Base-by-base conservation (phyloP, 2,329 filamentous ascomycete species). In the Fusarium scirpi region DNA sequence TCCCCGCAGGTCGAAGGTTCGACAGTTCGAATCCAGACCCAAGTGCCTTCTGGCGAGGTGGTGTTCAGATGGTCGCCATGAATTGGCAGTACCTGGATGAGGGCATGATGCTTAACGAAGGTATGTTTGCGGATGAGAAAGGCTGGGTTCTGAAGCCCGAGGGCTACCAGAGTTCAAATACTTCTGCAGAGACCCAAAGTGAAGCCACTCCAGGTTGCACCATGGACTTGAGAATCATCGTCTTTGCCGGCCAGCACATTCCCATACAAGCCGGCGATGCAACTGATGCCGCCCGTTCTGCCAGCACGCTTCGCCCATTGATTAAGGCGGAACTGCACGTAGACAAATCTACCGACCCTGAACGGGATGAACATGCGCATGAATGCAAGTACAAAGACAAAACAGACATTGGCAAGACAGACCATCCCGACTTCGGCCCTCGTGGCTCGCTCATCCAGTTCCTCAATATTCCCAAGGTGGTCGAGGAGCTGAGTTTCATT, bases 51-150 rank as follows among this genome's bases (percentile, higher is more conserved):
- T 99, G 96, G 96, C 90, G 94, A 52, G 90, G 93, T 56, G 96
- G 96, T 29, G 94, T 98, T 22, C 96, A 99, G 80, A 98, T 99
- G 95, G 94, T 94, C 8, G 95, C 96, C 20, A 87, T 98, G 79
- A 99, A 99, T 79, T 98, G 96, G 95, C 96, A 99, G 80, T 95
- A 92, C 5, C 92, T 94, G 72, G 95, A 98, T 78, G 89, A 96
- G 60, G 93, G 93, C 45, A 97, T 98, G 88, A 97, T 98, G 85
- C 88, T 99, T 77, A 98, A 98, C 77, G 92, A 97, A 76, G 96
- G 92, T 77, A 98, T 99, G 96, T 99, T 98, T 78, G 93, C 94
- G 38, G 92, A 90, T 12, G 91, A 92, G 53, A 83, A 88, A 44
- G 94, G 95, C 43, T 98, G 93, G 92, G 89, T 94, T 4, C 85